A percentile compares a stretch with the other conserved stretches of the same genome.
Evolutionary conservation across 441 rosid species (phyloP).

Genomic region (Populus trichocarpa): DNA sequence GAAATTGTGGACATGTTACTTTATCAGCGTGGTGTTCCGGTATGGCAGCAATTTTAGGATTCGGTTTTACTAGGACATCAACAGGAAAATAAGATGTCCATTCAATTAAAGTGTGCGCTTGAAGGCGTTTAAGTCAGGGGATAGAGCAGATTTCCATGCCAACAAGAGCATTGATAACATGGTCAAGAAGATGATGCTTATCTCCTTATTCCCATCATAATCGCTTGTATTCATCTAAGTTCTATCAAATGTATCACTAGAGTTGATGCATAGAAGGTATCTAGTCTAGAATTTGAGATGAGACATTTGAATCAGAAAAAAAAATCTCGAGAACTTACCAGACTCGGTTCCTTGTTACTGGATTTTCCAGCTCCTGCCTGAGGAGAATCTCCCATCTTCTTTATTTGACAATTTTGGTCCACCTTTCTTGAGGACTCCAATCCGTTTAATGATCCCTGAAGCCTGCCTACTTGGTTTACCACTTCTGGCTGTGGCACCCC

Average conservation of each 20-base stretch:
- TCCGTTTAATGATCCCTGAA: constrained; percentile 29
- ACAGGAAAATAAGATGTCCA: neutral
- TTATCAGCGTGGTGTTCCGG: neutral
- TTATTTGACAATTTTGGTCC: constrained; percentile 24
- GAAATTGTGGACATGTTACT: neutral
- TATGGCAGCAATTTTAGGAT: neutral
- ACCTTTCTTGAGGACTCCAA: constrained; percentile 28
- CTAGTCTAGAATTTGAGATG: neutral
- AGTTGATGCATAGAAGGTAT: neutral
- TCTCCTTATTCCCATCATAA: neutral
- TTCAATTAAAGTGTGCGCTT: neutral
- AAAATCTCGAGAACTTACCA: constrained; percentile 30
- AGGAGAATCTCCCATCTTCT: constrained; percentile 31
- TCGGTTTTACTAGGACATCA: neutral
- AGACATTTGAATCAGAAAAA: neutral
- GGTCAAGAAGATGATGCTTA: neutral
- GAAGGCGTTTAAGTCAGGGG: neutral
- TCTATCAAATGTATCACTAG: neutral
- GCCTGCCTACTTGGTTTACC: constrained; percentile 30
- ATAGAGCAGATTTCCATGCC: neutral
- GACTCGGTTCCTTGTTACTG: constrained; percentile 22
- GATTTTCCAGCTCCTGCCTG: constrained; percentile 25
- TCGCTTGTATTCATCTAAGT: neutral
- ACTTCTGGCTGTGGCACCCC: constrained; percentile 29
- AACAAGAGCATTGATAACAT: neutral